Base-by-base conservation (phyloP, 2,329 filamentous ascomycete genomes). In the Gaeumannomyces sp. region DNA sequence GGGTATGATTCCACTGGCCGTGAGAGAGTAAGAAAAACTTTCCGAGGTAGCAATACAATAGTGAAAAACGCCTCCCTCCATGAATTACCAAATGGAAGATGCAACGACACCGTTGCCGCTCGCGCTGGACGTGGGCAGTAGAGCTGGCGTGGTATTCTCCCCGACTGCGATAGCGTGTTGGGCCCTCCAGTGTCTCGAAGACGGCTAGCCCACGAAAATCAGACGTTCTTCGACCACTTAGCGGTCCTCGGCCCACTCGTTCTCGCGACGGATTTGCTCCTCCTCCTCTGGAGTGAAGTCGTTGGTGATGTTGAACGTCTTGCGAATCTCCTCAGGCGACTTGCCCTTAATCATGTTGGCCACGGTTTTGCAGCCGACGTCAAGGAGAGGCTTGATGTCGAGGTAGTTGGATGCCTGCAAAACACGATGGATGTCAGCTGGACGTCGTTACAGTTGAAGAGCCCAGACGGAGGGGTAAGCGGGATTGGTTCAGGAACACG, bases 311-410 rank as follows among this genome's bases (percentile, higher is more conserved):
- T 99, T 99, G 83, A 99, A 99, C 0, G 95, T 99, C 85, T 98
- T 99, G 63, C 95, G 91, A 73, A 99, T 99, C 82, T 99, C 95
- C 77, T 99, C 95, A 3, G 95, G 95, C 0, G 93, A 97, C 85
- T 99, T 99, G 81, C 95, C 95, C 90, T 99, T 99, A 84, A 99
- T 99, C 95, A 99, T 99, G 81, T 99, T 99, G 68, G 95, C 95
- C 22, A 99, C 95, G 0, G 95, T 99, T 87, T 99, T 99, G 87
- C 95, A 99, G 68, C 95, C 95, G 66, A 98, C 94, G 70, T 99
- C 95, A 33, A 99, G 89, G 1, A 99, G 90, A 1, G 93, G 90
- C 85, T 98, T 99, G 83, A 99, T 99, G 71, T 99, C 95, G 66
- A 99, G 89, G 78, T 98, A 99, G 84, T 99, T 99, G 72, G 94